These are phyloP conservation scores for Claviceps sp. DNA, from an alignment of 2,329 filamentous ascomycete genomes.

Conservation along the genomic window DNA sequence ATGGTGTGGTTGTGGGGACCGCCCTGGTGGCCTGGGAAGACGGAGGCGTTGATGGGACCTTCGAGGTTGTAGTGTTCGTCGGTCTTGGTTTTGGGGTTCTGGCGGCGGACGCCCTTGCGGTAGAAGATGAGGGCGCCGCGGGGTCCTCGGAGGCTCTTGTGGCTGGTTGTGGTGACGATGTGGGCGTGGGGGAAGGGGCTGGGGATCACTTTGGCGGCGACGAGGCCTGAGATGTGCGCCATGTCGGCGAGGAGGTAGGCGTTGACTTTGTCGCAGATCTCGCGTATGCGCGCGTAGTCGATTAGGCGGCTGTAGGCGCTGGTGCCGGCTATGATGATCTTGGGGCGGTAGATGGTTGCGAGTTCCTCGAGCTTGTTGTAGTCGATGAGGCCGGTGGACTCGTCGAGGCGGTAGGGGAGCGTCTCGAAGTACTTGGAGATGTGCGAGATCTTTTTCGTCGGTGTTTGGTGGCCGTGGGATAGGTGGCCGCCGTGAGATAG, in stretches of 20 bases:
- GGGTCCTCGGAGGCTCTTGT: conserved; percentile 92
- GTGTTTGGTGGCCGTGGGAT: conserved; percentile 94
- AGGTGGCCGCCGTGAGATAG: conserved; percentile 92
- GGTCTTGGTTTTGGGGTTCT: conserved; percentile 74
- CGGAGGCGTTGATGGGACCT: conserved; percentile 83
- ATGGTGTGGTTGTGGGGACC: conserved; percentile 99
- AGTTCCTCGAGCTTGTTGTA: conserved; percentile 84
- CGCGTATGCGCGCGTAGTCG: conserved; percentile 84
- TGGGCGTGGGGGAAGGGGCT: conserved; percentile 83
- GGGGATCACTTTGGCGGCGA: conserved; percentile 83
- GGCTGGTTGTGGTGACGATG: conserved; percentile 93
- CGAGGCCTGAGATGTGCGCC: conserved; percentile 90
- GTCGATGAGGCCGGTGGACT: conserved; percentile 85
- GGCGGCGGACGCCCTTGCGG: conserved; percentile 76
- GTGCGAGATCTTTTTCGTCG: conserved; percentile 89
- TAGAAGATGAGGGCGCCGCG: conserved; percentile 98
- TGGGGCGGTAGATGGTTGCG: conserved; percentile 81
- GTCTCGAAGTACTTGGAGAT: conserved; percentile 99
- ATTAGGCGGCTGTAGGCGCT: conserved; percentile 94
- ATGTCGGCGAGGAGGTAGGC: conserved; percentile 93
- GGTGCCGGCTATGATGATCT: conserved; percentile 88
- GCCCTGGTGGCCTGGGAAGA: conserved; percentile 96
- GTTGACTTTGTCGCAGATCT: conserved; percentile 80
- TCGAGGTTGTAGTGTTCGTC: conserved; percentile 85
- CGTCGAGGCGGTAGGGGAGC: conserved; percentile 82